Conservation (phyloP, 2,329 filamentous ascomycete species). For the Talaromyces sp. region DNA sequence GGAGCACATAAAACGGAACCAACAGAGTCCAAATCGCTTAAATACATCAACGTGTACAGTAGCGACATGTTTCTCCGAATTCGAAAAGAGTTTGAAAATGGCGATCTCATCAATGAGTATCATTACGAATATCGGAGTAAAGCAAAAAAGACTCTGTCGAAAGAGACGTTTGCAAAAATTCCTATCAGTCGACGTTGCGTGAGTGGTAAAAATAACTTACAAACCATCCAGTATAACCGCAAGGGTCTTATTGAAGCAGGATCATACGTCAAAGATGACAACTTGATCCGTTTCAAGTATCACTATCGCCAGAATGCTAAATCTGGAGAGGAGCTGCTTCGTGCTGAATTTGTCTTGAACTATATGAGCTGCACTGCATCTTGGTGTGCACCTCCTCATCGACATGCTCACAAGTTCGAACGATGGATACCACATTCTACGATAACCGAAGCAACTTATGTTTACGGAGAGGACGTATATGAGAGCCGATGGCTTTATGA, state of each 20-base stretch:
- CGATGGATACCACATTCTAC: conserved; percentile 52
- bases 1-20: conserved; percentile 43
- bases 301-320: conserved; percentile 50
- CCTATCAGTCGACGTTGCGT: conserved; percentile 44
- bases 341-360: conserved; percentile 49
- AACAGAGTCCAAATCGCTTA: conserved; percentile 33
- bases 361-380: conserved; percentile 51
- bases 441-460: conserved; percentile 50
- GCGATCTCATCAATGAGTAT: conserved; percentile 40
- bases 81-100: conserved; percentile 42
- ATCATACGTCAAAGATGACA: conserved; percentile 48
- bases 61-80: conserved; percentile 40
- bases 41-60: conserved; percentile 44
- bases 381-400: conserved; percentile 48
- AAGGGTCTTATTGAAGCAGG: conserved; percentile 50
- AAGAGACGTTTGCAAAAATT: conserved; percentile 27
- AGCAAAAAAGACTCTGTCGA: conserved; percentile 21
- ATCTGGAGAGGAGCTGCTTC: conserved; percentile 50
- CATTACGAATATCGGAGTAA: conserved; percentile 41
- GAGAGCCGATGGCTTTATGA: conserved; percentile 46
- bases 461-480: conserved; percentile 48
- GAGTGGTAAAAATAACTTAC: conserved; percentile 38
- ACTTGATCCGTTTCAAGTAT: conserved; percentile 49
- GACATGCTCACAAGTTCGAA: conserved; percentile 46
- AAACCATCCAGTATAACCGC: conserved; percentile 47